These are phyloP conservation scores for Aspergillus haitiensis DNA, from an alignment of 495 filamentous ascomycete species.

Conservation along the genomic window DNA sequence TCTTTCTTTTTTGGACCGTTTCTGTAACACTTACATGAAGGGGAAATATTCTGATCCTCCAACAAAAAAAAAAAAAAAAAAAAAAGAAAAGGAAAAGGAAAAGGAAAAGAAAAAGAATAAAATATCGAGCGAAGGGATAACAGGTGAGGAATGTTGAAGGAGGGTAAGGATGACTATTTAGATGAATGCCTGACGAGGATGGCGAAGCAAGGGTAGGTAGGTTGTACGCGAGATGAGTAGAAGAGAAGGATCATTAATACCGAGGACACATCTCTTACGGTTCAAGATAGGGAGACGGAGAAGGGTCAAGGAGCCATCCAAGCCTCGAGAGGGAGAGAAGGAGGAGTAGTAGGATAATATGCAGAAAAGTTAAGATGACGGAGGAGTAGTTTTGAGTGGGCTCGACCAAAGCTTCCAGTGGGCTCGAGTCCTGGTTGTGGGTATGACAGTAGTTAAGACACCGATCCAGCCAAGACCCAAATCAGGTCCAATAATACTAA, in stretches of 20 bases:
- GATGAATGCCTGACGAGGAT: slow-evolving; percentile 26
- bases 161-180: slow-evolving; percentile 23
- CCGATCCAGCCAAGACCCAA: slow-evolving; percentile 27
- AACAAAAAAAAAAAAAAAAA: neutral
- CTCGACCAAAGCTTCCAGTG: slow-evolving; percentile 23
- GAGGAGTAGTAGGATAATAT: slow-evolving; percentile 1
- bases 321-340: slow-evolving; percentile 2
- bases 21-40: slow-evolving; percentile 20
- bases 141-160: slow-evolving; percentile 21
- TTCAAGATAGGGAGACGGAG: slow-evolving; percentile 3
- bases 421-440: slow-evolving; percentile 25
- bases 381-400: slow-evolving; percentile 19
- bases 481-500: slow-evolving; percentile 20
- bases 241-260: slow-evolving; percentile 28
- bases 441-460: slow-evolving; percentile 29
- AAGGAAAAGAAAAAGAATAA: too few species aligned
- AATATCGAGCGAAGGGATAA: slow-evolving; percentile 19
- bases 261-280: slow-evolving; percentile 27
- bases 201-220: slow-evolving; percentile 30
- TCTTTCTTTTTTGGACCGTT: neutral
- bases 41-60: slow-evolving; percentile 3
- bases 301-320: slow-evolving; percentile 5
- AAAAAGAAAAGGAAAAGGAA: too few species aligned
- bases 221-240: slow-evolving; percentile 24
- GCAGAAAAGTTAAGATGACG: slow-evolving; percentile 15